Evolutionary conservation across 768 basidiomycete genomes (phyloP), one percentile per base, ranked within the genome.

Genomic region (Lentinula detonsa): DNA sequence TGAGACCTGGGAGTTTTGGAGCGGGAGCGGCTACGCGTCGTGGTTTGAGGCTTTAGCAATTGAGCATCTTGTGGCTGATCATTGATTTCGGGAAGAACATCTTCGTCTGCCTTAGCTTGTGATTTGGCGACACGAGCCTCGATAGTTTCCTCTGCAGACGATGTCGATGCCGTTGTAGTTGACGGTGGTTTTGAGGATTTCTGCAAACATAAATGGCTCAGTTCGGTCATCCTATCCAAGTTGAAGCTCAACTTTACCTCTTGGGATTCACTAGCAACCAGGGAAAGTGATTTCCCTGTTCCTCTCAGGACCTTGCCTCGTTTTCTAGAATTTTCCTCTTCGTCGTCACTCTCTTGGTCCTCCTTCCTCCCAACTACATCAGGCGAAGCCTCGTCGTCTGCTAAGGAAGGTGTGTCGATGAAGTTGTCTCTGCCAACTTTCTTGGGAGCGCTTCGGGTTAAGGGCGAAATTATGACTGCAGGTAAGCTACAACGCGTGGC

Each of bases 301-400:
- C 59, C 58, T 52, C 58, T 16, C 8, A 59, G 34, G 5, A 59
- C 23, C 34, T 50, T 63, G 4, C 35, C 42, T 57, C 15, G 23
- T 34, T 37, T 40, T 43, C 54, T 59, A 21, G 52, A 21, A 37
- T 13, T 34, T 5, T 31, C 48, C 15, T 18, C 28, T 28, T 62
- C 61, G 18, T 62, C 57, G 33, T 52, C 61, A 33, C 51, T 56
- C 7, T 48, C 55, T 8, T 33, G 21, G 15, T 62, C 48, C 31
- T 59, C 21, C 11, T 5, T 31, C 18, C 51, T 57, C 7, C 51
- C 62, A 18, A 43, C 16, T 15, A 39, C 39, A 49, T 54, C 62
- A 23, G 62, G 62, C 34, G 62, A 63, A 13, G 57, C 62, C 45
- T 63, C 62, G 28, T 63, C 62, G 15, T 63, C 62, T 37, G 62